Evolutionary conservation across 306 rosid genomes (phyloP).

Genomic region (Senna siamea): DNA sequence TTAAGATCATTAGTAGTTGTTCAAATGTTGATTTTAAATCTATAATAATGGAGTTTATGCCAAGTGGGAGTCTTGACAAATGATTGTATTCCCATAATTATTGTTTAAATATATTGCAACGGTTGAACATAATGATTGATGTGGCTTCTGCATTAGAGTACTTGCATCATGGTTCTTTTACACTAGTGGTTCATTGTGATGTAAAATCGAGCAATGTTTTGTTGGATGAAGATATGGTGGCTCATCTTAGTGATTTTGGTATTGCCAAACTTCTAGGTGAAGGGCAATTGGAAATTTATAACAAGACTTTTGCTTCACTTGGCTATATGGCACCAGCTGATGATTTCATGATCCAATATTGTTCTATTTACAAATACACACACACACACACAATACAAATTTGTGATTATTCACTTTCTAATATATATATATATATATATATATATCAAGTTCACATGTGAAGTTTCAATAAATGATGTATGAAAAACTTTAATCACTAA

Average conservation of each 20-base stretch:
- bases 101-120: neutral
- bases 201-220: neutral
- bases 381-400: too few relatives aligned
- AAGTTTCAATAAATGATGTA: neutral
- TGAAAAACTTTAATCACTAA: neutral
- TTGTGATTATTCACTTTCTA: neutral
- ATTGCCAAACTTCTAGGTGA: neutral
- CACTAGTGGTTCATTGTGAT: neutral
- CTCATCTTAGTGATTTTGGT: slow-evolving; percentile 10
- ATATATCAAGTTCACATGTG: neutral
- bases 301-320: neutral
- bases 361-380: too few relatives aligned
- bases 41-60: neutral
- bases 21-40: neutral
- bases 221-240: slow-evolving; percentile 2
- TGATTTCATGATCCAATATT: neutral
- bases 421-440: neutral
- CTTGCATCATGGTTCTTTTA: neutral
- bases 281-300: neutral
- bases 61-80: slow-evolving; percentile 6
- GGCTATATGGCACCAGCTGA: slow-evolving; percentile 14
- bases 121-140: slow-evolving; percentile 6
- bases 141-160: neutral
- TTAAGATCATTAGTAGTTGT: neutral
- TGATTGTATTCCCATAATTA: neutral